Evolutionary conservation across 345 rosid species (phyloP).

Genomic region (Euphorbia pulcherrima): DNA sequence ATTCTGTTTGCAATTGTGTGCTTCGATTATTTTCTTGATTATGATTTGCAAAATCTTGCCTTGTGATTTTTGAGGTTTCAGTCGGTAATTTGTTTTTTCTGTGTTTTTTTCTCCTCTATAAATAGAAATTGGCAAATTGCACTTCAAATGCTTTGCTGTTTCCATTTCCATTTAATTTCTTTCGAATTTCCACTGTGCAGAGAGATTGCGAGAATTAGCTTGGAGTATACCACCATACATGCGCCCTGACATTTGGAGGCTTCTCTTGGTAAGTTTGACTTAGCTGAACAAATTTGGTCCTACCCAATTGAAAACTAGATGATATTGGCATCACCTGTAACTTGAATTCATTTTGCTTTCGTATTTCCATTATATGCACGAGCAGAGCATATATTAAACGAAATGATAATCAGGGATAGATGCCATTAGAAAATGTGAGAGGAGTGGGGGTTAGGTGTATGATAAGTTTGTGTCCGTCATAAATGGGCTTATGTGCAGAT

Average conservation of each 20-base stretch:
- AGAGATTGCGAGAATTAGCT: slow-evolving; percentile 78
- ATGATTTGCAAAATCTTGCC: neutral
- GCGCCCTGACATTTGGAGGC: slow-evolving; percentile 91
- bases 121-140: neutral
- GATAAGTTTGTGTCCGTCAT: neutral
- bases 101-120: neutral
- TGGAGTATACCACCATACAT: slow-evolving; percentile 94
- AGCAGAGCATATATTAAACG: neutral
- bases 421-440: neutral
- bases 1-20: neutral
- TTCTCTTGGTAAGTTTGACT: slow-evolving; percentile 73
- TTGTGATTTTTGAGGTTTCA: neutral
- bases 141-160: neutral
- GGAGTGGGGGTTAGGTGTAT: neutral
- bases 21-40: neutral
- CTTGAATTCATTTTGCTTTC: slow-evolving; percentile 1
- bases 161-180: neutral
- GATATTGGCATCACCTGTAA: neutral
- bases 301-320: neutral
- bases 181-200: slow-evolving; percentile 36
- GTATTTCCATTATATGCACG: neutral
- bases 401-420: neutral
- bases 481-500: neutral
- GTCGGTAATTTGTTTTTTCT: neutral
- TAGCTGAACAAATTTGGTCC: neutral